Base-by-base conservation (phyloP, 2,329 filamentous ascomycete genomes). In the Claviceps monticola region DNA sequence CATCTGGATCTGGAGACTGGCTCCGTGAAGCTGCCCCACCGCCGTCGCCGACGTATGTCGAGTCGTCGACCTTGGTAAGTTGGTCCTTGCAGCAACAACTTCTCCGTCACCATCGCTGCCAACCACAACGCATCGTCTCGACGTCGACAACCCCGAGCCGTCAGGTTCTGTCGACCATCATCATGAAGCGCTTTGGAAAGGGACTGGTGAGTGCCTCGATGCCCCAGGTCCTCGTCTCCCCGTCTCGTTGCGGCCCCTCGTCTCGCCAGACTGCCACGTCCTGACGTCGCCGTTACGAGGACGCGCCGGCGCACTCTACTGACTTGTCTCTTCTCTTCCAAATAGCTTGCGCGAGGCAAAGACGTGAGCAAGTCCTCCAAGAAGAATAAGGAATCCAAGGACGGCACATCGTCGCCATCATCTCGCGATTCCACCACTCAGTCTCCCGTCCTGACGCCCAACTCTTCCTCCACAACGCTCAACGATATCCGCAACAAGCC, bases 161-260 rank as follows among this genome's bases (percentile, higher is more conserved):
- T 23, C 44, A 42, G 53, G 48, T 49, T 45, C 48, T 44, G 51
- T 55, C 48, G 54, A 52, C 49, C 58, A 71, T 70, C 71, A 86
- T 78, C 72, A 96, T 97, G 91, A 96, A 95, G 76, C 86, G 88
- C 69, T 95, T 97, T 72, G 86, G 89, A 73, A 88, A 95, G 78
- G 88, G 87, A 85, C 89, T 96, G 45, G 59, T 61, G 43, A 56
- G 59, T 60, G 16, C 7, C 17, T 19, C 37, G 11, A 29, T 16
- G 11, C 37, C 7, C 11, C 14, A 29, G 21, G n/a, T 21, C 46
- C 36, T 9, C 4, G 14, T 5, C 14, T 51, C 21, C 36, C 56
- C 58, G 56, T 56, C 53, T 48, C 56, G 57, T 60, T 59, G 60
- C n/a, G 55, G 55, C 53, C 49, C 38, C 17, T 39, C 46, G 17